phyloP scores from a whole-genome alignment of 495 filamentous ascomycete species.

The Tuber microsphaerosporum region DNA sequence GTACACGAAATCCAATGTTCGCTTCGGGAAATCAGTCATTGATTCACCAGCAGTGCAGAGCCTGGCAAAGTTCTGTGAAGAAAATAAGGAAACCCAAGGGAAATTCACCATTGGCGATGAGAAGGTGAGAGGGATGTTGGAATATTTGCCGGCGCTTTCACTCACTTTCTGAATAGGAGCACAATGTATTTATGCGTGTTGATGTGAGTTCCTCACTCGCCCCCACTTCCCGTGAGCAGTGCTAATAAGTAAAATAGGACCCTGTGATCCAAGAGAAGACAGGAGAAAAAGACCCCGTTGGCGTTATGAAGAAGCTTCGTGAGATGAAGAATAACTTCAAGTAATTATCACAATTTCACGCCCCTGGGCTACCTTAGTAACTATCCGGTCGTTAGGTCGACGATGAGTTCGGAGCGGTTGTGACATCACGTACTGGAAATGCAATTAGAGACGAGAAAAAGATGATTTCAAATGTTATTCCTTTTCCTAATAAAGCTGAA shows the following conservation, averaged over 20 bases:
- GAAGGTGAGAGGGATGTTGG: constrained; percentile 56
- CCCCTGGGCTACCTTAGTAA: background rate
- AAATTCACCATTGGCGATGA: constrained; percentile 97
- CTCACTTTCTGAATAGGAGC: constrained; percentile 52
- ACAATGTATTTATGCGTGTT: constrained; percentile 95
- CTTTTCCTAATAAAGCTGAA: background rate
- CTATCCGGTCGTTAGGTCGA: background rate
- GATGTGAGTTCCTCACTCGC: constrained; percentile 52
- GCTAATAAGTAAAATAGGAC: constrained; percentile 51
- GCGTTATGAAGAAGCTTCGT: constrained; percentile 77
- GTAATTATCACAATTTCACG: constrained; percentile 43
- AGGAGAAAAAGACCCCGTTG: constrained; percentile 71
- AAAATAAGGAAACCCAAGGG: constrained; percentile 81
- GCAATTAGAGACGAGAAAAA: background rate
- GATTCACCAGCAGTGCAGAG: constrained; percentile 69
- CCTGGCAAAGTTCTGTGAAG: constrained; percentile 65
- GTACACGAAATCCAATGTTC: constrained; percentile 90
- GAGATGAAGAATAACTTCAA: constrained; percentile 89
- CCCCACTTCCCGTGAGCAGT: background rate
- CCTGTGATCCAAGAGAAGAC: constrained; percentile 76
- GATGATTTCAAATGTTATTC: background rate
- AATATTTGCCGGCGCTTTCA: background rate
- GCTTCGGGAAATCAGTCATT: constrained; percentile 69
- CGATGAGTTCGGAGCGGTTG: background rate
- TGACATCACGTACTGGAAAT: background rate